phyloP scores from a whole-genome alignment of 805 yeast species.

The Candida morakotiae region DNA sequence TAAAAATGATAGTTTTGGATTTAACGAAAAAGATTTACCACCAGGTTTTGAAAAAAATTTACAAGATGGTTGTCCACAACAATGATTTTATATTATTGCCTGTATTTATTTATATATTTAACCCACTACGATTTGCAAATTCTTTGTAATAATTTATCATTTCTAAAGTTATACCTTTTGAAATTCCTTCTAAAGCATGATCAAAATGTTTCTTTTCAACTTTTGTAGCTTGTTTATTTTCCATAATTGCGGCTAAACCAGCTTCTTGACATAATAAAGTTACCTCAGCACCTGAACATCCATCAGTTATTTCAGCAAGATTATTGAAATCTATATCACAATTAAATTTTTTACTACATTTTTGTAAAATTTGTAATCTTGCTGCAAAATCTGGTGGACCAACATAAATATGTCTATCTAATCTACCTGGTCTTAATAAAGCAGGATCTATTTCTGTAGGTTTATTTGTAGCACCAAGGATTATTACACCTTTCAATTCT shows the following conservation, averaged over 20 bases:
- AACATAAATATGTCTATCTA: slow-evolving; percentile 90
- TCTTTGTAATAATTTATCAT: slow-evolving; percentile 74
- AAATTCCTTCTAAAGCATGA: slow-evolving; percentile 61
- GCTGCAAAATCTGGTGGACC: slow-evolving; percentile 87
- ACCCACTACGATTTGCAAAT: slow-evolving; percentile 43
- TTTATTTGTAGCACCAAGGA: slow-evolving; percentile 94
- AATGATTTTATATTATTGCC: slow-evolving; percentile 3
- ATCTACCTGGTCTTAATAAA: slow-evolving; percentile 88
- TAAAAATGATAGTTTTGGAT: slow-evolving; percentile 36
- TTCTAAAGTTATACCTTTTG: slow-evolving; percentile 78
- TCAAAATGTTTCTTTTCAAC: slow-evolving; percentile 70
- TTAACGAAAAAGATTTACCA: slow-evolving; percentile 52
- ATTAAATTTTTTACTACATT: slow-evolving; percentile 64
- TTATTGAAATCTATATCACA: slow-evolving; percentile 47
- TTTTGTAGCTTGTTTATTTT: slow-evolving; percentile 46
- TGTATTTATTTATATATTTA: slow-evolving; percentile 13
- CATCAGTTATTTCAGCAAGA: slow-evolving; percentile 67
- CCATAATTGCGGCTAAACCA: slow-evolving; percentile 91
- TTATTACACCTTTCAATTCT: slow-evolving; percentile 86
- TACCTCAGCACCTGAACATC: slow-evolving; percentile 96
- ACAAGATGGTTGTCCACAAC: slow-evolving; percentile 56
- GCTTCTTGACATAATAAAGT: slow-evolving; percentile 92
- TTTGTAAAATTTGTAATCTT: slow-evolving; percentile 69
- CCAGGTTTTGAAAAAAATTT: slow-evolving; percentile 47
- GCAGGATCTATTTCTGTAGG: slow-evolving; percentile 95